A percentile compares a stretch with the other conserved stretches of the same genome.
Conservation (phyloP, 2,329 filamentous ascomycete species). For the Aspergillus pseudonomiae region DNA sequence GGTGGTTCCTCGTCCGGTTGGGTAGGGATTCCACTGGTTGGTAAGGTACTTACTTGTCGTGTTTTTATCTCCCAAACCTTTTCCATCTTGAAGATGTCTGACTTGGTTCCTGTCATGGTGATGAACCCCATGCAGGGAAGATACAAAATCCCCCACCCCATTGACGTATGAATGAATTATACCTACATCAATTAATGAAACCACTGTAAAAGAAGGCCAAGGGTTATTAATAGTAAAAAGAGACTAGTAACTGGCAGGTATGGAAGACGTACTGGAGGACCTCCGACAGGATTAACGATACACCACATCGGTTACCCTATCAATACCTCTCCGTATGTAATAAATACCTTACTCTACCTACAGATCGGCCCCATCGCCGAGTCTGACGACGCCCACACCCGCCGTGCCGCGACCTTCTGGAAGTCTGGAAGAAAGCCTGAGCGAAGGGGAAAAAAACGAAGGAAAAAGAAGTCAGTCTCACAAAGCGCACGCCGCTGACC, state of each 20-base stretch:
- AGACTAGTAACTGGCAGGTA: too few species aligned
- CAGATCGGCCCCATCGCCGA: constrained; percentile 19
- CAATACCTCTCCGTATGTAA: constrained; percentile 1
- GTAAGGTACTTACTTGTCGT: neutral
- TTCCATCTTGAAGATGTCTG: neutral
- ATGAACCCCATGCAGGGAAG: neutral
- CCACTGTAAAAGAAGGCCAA: neutral
- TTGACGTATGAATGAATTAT: neutral
- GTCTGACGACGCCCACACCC: constrained; percentile 22
- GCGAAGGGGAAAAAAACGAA: constrained; percentile 9
- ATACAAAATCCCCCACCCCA: neutral
- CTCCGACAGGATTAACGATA: neutral
- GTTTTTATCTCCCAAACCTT: neutral
- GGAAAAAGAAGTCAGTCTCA: constrained; percentile 1
- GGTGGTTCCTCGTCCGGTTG: neutral
- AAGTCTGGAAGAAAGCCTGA: constrained; percentile 23
- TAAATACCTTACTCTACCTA: neutral
- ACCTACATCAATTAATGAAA: neutral
- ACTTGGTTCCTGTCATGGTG: neutral
- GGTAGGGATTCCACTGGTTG: neutral
- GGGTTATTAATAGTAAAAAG: neutral
- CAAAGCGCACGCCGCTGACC: neutral
- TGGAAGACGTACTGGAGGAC: neutral
- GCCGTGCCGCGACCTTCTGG: constrained; percentile 27
- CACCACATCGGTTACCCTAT: neutral